phyloP scores from a whole-genome alignment of 2,329 filamentous ascomycete genomes.

The Dendryphion nanum region DNA sequence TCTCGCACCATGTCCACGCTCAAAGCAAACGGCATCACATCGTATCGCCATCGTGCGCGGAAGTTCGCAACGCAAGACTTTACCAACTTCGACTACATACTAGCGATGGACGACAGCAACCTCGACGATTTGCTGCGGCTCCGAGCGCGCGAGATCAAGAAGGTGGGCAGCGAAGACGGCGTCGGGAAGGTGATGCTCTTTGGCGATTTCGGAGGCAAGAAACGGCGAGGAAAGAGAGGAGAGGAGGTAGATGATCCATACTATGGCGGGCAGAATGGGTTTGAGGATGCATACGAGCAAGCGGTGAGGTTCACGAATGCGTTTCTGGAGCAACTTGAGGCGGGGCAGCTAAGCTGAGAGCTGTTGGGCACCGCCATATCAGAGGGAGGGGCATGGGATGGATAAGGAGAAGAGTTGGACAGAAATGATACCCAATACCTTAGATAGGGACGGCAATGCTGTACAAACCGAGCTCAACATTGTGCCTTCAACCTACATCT shows the following conservation, averaged over 20 bases:
- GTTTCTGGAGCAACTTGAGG: constrained; percentile 64
- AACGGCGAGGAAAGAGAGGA: constrained; percentile 47
- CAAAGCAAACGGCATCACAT: constrained; percentile 67
- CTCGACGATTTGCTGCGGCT: constrained; percentile 66
- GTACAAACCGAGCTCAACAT: too few species aligned
- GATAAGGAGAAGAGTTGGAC: too few species aligned
- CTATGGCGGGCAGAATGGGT: constrained; percentile 81
- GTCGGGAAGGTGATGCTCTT: constrained; percentile 70
- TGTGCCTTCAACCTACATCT: too few species aligned
- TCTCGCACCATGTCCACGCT: constrained; percentile 80
- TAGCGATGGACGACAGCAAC: constrained; percentile 91
- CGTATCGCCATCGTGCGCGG: constrained; percentile 75
- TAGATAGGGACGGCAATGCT: too few species aligned
- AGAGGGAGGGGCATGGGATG: too few species aligned
- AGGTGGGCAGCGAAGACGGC: constrained; percentile 32
- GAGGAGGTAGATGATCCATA: constrained; percentile 85
- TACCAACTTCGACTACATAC: constrained; percentile 82
- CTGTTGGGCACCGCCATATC: too few species aligned
- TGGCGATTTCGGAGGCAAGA: constrained; percentile 70
- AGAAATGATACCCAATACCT: too few species aligned
- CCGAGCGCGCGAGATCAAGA: constrained; percentile 52
- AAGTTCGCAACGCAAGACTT: constrained; percentile 75
- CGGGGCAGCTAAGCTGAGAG: too few species aligned
- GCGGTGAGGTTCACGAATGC: constrained; percentile 72
- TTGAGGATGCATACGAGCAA: constrained; percentile 84